Conservation (phyloP, 805 yeast genomes). For the Cyberlindnera galapagoensis region DNA sequence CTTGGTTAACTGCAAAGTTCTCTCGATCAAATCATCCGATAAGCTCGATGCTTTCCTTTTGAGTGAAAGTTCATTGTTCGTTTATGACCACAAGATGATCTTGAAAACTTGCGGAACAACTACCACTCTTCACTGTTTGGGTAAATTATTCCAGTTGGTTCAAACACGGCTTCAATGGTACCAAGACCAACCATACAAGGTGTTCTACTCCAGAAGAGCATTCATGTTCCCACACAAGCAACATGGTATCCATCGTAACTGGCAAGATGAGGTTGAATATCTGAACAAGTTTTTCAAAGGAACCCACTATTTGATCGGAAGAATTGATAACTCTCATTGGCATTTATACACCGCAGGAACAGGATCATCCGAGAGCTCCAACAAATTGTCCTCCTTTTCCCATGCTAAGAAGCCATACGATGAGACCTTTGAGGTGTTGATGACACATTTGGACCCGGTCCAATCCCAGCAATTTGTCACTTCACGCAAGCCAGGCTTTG, state of each 20-base stretch:
- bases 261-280: conserved; percentile 74
- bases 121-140: conserved; percentile 74
- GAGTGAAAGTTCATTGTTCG: conserved; percentile 86
- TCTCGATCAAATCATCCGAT: conserved; percentile 66
- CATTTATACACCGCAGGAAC: conserved; percentile 66
- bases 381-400: conserved; percentile 3
- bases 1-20: conserved; percentile 79
- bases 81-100: conserved; percentile 77
- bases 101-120: conserved; percentile 97
- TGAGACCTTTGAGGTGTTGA: conserved; percentile 81
- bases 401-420: no score
- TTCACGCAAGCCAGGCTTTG: conserved; percentile 34
- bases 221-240: conserved; percentile 92
- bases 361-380: conserved; percentile 2
- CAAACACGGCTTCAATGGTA: conserved; percentile 36
- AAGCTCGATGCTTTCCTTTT: conserved; percentile 77
- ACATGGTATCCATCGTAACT: conserved; percentile 69
- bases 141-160: conserved; percentile 51
- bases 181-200: conserved; percentile 43
- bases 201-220: conserved; percentile 85
- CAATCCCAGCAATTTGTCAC: conserved; percentile 55
- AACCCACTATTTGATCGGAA: conserved; percentile 72
- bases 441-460: conserved; percentile 71
- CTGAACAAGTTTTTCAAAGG: conserved; percentile 66
- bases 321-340: conserved; percentile 83